Percentiles rank a stretch among this genome's conserved stretches.
Conservation (phyloP, 495 filamentous ascomycete genomes). For the Lentithecium fluviatile region DNA sequence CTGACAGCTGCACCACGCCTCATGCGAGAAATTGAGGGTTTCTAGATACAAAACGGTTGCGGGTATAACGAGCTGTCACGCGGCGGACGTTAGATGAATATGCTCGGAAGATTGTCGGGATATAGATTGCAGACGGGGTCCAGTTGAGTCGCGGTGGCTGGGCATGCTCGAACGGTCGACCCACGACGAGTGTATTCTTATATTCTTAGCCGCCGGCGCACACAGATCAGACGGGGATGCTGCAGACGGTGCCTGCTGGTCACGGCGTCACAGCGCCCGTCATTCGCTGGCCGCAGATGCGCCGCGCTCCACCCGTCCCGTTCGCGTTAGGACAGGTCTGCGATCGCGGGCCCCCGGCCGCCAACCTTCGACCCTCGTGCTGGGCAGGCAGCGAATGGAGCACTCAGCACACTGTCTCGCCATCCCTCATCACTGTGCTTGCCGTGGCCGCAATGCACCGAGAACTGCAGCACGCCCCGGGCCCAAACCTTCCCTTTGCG, state of each 20-base stretch:
- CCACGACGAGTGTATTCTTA: not conserved
- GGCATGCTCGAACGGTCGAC: not conserved
- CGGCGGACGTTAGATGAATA: not conserved
- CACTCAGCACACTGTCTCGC: not conserved
- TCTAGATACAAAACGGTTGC: too few relatives aligned
- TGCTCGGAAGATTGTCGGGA: not conserved
- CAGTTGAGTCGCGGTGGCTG: not conserved
- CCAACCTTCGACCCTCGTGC: slow-evolving; percentile 2
- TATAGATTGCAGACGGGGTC: not conserved
- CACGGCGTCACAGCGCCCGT: slow-evolving; percentile 1
- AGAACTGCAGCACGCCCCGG: slow-evolving; percentile 23
- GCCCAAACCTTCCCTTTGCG: slow-evolving; percentile 30
- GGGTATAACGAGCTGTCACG: not conserved
- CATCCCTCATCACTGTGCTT: slow-evolving; percentile 8
- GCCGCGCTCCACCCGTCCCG: not conserved
- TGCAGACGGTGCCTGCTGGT: slow-evolving; percentile 9
- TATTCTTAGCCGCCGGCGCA: slow-evolving; percentile 31
- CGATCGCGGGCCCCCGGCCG: not conserved
- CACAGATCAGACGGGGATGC: slow-evolving; percentile 10
- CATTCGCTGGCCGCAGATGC: slow-evolving; percentile 7
- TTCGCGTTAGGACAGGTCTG: slow-evolving; percentile 19
- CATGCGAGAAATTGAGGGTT: too few relatives aligned
- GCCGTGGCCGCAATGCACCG: slow-evolving; percentile 19
- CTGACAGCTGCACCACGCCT: too few relatives aligned
- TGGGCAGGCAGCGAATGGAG: slow-evolving; percentile 26